Conservation (phyloP, 805 yeast species). For the Yamadazyma olivae region DNA sequence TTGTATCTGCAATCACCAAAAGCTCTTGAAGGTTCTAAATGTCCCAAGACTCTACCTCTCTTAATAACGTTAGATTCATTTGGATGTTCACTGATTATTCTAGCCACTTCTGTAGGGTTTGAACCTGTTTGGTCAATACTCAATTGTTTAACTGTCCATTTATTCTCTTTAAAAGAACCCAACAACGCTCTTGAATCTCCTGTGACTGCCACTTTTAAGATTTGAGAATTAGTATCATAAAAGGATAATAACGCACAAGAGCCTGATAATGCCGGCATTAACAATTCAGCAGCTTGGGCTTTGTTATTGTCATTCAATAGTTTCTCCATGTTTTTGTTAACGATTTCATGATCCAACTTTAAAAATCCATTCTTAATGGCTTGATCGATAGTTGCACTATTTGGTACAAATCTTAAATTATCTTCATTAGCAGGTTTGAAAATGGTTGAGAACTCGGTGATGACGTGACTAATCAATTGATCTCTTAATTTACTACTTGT, state of each 20-base stretch:
- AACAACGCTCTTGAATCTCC: conserved; percentile 94
- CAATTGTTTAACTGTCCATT: conserved; percentile 86
- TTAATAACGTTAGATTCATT: conserved; percentile 79
- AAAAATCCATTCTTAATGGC: conserved; percentile 81
- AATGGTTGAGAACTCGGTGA: conserved; percentile 66
- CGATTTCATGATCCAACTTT: conserved; percentile 83
- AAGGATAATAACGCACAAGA: conserved; percentile 88
- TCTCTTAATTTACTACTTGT: conserved; percentile 86
- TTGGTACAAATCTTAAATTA: conserved; percentile 57
- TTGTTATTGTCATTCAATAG: conserved; percentile 66
- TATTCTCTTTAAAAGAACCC: conserved; percentile 66
- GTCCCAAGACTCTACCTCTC: conserved; percentile 88
- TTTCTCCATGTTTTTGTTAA: conserved; percentile 66
- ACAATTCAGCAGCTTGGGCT: conserved; percentile 65
- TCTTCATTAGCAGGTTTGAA: conserved; percentile 53
- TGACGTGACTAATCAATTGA: conserved; percentile 71
- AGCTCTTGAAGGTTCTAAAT: conserved; percentile 92
- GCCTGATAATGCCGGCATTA: conserved; percentile 93
- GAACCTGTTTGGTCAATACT: conserved; percentile 94
- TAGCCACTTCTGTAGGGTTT: conserved; percentile 78
- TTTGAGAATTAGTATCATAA: conserved; percentile 71
- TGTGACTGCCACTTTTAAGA: conserved; percentile 86
- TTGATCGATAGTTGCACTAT: conserved; percentile 66
- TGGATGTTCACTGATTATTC: conserved; percentile 87
- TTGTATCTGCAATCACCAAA: conserved; percentile 97